These are phyloP conservation scores for Rhododendron molle DNA, from an alignment of 148 eudicot genomes.

Conservation along the genomic window DNA sequence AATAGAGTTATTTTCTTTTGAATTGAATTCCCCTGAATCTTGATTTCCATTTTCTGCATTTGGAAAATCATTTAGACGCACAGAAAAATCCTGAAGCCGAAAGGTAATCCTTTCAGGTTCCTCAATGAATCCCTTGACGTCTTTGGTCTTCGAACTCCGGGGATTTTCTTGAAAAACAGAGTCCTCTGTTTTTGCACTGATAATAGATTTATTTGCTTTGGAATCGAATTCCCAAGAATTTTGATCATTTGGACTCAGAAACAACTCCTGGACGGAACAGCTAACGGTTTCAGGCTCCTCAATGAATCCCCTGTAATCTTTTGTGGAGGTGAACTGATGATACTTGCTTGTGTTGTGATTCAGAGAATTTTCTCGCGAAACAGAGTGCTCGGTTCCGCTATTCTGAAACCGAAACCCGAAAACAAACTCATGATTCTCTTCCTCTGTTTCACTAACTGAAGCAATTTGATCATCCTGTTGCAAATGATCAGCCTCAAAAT, in stretches of 20 bases:
- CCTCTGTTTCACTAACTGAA: neutral
- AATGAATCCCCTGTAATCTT: neutral
- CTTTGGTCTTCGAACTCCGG: constrained; percentile 11
- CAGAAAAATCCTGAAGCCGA: constrained; percentile 53
- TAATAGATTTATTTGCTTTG: neutral
- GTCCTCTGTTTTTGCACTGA: neutral
- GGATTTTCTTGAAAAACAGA: neutral
- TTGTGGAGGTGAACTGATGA: neutral
- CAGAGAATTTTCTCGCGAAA: constrained; percentile 2
- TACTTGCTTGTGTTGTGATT: constrained; percentile 17
- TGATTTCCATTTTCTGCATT: too few relatives aligned
- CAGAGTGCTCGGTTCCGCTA: constrained; percentile 21
- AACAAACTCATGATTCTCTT: constrained; percentile 8
- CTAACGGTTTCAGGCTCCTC: neutral
- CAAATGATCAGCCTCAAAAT: constrained; percentile 5
- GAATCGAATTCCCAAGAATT: neutral
- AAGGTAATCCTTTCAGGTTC: constrained; percentile 48
- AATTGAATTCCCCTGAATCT: neutral
- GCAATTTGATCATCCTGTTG: constrained; percentile 11
- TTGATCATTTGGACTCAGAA: neutral
- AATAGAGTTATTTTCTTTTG: neutral
- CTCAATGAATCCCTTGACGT: constrained; percentile 48
- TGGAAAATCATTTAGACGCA: constrained; percentile 28
- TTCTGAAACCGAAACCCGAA: constrained; percentile 19
- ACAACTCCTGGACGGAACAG: neutral